Conservation (phyloP, 2,329 filamentous ascomycete genomes). For the Fusarium newnesense region DNA sequence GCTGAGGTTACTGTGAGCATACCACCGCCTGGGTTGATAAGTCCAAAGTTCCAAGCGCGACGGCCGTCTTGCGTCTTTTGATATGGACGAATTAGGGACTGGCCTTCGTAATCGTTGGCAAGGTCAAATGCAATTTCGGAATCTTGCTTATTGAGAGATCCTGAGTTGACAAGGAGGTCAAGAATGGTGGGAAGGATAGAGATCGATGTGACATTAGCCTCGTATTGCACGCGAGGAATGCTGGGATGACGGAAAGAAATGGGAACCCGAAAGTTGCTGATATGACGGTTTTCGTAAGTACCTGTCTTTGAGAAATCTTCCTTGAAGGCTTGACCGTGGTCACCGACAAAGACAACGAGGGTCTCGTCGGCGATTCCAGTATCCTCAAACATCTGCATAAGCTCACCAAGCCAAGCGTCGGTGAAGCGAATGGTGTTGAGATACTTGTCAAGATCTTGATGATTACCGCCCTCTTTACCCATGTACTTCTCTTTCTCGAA, state of each 20-base stretch:
- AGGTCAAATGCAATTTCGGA: conserved; percentile 43
- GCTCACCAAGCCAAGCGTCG: conserved; percentile 47
- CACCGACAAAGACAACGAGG: conserved; percentile 47
- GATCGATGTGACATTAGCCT: conserved; percentile 45
- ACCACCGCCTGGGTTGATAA: conserved; percentile 48
- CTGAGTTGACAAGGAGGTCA: conserved; percentile 47
- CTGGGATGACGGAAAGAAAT: conserved; percentile 46
- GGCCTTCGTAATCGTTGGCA: conserved; percentile 46
- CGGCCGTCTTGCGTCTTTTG: conserved; percentile 37
- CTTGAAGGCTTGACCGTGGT: conserved; percentile 49
- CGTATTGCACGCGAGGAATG: conserved; percentile 45
- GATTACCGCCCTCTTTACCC: conserved; percentile 34
- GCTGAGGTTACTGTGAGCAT: conserved; percentile 47
- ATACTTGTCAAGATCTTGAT: conserved; percentile 48
- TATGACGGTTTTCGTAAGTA: conserved; percentile 48
- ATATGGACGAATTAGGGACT: conserved; percentile 46
- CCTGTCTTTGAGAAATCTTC: conserved; percentile 46
- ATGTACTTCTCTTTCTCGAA: conserved; percentile 42
- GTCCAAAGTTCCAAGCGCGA: conserved; percentile 48
- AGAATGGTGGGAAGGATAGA: conserved; percentile 49
- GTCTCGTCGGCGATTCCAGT: conserved; percentile 48
- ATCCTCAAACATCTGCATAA: conserved; percentile 47
- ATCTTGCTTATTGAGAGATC: conserved; percentile 42
- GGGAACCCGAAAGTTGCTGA: conserved; percentile 47
- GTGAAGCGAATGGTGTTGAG: conserved; percentile 47